Conservation (phyloP, 495 filamentous ascomycete genomes). For the Neurospora sp. region DNA sequence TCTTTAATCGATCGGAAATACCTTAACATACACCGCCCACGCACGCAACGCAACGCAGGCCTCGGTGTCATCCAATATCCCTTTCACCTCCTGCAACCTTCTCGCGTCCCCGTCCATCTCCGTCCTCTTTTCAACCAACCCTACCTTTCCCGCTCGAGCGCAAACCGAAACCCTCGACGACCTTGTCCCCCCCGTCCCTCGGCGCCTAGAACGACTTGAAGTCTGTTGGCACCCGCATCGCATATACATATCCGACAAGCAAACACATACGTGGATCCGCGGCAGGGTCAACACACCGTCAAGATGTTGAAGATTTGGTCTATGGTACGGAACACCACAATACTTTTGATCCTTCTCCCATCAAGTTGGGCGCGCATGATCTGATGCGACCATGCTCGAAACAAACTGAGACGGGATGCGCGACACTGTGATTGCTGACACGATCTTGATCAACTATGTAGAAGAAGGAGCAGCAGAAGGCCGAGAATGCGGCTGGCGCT, state of each 20-base stretch:
- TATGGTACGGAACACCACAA: conserved; percentile 57
- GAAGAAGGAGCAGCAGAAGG: conserved; percentile 93
- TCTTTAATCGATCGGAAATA: background rate
- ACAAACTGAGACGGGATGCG: conserved; percentile 28
- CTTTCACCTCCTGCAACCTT: background rate
- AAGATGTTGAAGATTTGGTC: conserved; percentile 99
- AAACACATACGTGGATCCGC: background rate
- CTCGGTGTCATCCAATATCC: background rate
- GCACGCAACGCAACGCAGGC: background rate
- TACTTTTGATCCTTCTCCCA: background rate
- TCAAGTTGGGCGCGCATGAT: background rate
- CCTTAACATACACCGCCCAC: background rate
- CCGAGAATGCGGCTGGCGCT: conserved; percentile 69
- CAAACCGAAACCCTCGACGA: background rate
- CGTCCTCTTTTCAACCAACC: background rate
- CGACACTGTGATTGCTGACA: conserved; percentile 53
- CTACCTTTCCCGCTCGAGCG: background rate
- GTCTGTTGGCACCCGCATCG: background rate
- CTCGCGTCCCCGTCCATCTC: background rate
- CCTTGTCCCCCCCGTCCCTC: background rate
- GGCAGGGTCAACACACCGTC: conserved; percentile 13
- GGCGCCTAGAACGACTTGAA: background rate
- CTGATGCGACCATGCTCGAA: background rate
- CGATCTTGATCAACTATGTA: conserved; percentile 22
- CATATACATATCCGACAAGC: background rate